Conservation (phyloP, 495 filamentous ascomycete genomes). For the Penicillium maclennaniae region DNA sequence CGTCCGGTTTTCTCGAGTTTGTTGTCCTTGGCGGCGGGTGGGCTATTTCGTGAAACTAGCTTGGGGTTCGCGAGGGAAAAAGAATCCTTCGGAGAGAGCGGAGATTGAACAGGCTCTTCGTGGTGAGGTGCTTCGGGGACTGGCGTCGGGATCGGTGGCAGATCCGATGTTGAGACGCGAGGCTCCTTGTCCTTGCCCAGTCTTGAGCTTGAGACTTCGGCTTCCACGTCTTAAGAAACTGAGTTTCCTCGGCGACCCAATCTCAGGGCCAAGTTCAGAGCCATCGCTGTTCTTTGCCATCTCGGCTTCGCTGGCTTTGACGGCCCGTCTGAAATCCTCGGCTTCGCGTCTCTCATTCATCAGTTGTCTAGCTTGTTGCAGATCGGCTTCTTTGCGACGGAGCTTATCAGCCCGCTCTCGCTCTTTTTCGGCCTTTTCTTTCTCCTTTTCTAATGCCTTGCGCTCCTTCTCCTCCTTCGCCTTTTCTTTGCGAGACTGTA, state of each 20-base stretch:
- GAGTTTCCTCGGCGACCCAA: slow-evolving; percentile 41
- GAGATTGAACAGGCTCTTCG: slow-evolving; percentile 5
- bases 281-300: background rate
- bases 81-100: slow-evolving; percentile 13
- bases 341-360: slow-evolving; percentile 49
- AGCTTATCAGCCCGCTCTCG: slow-evolving; percentile 58
- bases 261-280: slow-evolving; percentile 30
- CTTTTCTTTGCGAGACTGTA: slow-evolving; percentile 44
- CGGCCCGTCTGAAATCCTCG: slow-evolving; percentile 54
- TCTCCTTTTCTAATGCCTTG: slow-evolving; percentile 64
- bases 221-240: slow-evolving; percentile 52
- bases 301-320: slow-evolving; percentile 52
- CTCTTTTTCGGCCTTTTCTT: slow-evolving; percentile 59
- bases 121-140: slow-evolving; percentile 18
- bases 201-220: slow-evolving; percentile 57
- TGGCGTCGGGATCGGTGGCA: slow-evolving; percentile 11
- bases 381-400: slow-evolving; percentile 60
- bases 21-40: slow-evolving; percentile 10
- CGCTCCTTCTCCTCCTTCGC: slow-evolving; percentile 60
- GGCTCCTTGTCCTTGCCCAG: slow-evolving; percentile 37
- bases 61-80: slow-evolving; percentile 15
- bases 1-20: slow-evolving; percentile 17
- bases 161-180: slow-evolving; percentile 31
- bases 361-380: slow-evolving; percentile 33
- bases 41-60: slow-evolving; percentile 9